Base-by-base conservation (phyloP, 306 rosid genomes). In the Abrus pulchellus region DNA sequence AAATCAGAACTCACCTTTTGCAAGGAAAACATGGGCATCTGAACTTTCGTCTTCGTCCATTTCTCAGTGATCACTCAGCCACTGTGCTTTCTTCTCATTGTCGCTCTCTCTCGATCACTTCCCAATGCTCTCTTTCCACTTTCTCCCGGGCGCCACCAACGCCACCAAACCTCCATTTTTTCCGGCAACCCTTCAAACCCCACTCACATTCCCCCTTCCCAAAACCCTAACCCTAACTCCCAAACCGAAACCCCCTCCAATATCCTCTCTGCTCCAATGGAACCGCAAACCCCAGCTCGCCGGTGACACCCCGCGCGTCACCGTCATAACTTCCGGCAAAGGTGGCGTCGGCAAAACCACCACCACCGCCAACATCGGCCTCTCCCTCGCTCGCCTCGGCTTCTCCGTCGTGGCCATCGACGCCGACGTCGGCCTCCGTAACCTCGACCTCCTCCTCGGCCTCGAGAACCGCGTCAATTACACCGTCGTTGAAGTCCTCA, bases 341-440 rank as follows among this genome's bases (percentile, higher is more conserved):
- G 99, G 98, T 13, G 97, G 99, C 67, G 99, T 95, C 0, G 98
- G 97, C 3, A 95, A 95, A 66, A 93, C 99, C 59, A 95, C 98
- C 43, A 93, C 99, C 73, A 90, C 98, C 7, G 98, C 99, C 57
- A 96, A 96, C 68, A 88, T 93, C 34, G 99, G 97, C 59, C 97
- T 96, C 79, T 96, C 99, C 27, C 90, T 96, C 6, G 98, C 99
- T 49, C 97, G 98, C 3, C 83, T 93, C 5, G 99, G 93, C 74
- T 96, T 96, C 80, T 93, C 99, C 3, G 99, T 96, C 1, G 99
- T 96, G 43, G 98, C 99, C 76, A 90, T 96, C 34, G 99, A 96
- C 80, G 94, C 97, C 1, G 98, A 96, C 52, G 99, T 96, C 1
- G 99, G 99, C 28, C 96, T 96, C 69, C 94, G 99, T 9, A 96